phyloP scores from a whole-genome alignment of 2,329 filamentous ascomycete genomes.

The Pseudogymnoascus sp. region DNA sequence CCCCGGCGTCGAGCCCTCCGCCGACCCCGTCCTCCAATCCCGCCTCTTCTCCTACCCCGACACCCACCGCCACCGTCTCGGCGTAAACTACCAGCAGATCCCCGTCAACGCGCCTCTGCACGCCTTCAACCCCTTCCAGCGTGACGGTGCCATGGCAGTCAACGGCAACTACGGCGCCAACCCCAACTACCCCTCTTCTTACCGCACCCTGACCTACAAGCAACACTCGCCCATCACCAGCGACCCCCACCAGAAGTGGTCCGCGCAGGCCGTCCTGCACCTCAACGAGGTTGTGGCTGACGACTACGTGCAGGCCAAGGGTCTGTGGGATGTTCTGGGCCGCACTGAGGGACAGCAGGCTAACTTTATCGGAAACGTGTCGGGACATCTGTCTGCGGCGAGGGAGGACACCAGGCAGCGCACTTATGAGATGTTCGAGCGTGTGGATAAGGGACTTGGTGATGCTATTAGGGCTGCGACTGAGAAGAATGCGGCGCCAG shows the following conservation, averaged over 20 bases:
- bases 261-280: constrained; percentile 37
- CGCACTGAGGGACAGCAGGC: constrained; percentile 49
- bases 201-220: constrained; percentile 39
- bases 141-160: constrained; percentile 63
- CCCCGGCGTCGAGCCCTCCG: constrained; percentile 60
- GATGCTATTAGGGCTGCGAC: constrained; percentile 44
- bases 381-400: constrained; percentile 48
- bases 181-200: constrained; percentile 50
- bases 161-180: constrained; percentile 57
- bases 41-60: constrained; percentile 66
- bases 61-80: constrained; percentile 50
- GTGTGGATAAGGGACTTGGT: constrained; percentile 48
- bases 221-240: constrained; percentile 32
- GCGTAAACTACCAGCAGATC: constrained; percentile 52
- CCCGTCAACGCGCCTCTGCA: constrained; percentile 40
- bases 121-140: constrained; percentile 61
- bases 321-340: constrained; percentile 33
- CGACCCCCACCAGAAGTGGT: constrained; percentile 41
- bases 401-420: constrained; percentile 47
- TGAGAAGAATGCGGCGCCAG: constrained; percentile 29
- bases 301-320: constrained; percentile 30
- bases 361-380: constrained; percentile 52
- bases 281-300: constrained; percentile 34
- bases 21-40: constrained; percentile 62
- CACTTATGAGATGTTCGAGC: constrained; percentile 54